A percentile compares a stretch with the other conserved stretches of the same genome.
Evolutionary conservation across 306 rosid species (phyloP).

Genomic region (Sesbania bispinosa): DNA sequence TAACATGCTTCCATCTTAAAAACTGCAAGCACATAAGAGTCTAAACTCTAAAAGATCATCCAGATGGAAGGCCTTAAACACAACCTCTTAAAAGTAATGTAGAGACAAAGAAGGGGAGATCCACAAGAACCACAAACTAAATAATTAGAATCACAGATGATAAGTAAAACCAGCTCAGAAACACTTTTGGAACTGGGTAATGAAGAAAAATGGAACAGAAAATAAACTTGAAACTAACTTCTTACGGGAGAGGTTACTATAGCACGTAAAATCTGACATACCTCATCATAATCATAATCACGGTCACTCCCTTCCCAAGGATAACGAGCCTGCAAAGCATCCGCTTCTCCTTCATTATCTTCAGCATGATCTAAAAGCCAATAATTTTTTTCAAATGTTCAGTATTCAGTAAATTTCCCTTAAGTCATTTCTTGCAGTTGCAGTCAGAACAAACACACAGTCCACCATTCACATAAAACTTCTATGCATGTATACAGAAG

Average conservation of each 20-base stretch:
- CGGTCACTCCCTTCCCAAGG: slow-evolving; percentile 98
- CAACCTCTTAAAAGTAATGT: background rate
- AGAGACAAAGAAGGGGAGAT: background rate
- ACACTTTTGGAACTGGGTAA: background rate
- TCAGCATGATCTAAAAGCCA: slow-evolving; percentile 48
- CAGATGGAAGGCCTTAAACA: background rate
- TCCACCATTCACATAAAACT: background rate
- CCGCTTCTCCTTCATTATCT: slow-evolving; percentile 61
- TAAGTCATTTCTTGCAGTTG: background rate
- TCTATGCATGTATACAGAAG: background rate
- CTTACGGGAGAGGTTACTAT: background rate
- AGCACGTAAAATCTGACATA: slow-evolving; percentile 15
- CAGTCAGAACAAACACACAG: background rate
- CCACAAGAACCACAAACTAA: background rate
- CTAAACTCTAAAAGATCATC: background rate
- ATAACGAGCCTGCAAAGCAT: slow-evolving; percentile 40
- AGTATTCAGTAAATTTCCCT: background rate
- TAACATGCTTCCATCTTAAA: background rate
- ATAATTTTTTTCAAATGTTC: background rate
- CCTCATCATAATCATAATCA: slow-evolving; percentile 91
- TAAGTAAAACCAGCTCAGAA: background rate
- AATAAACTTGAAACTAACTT: background rate
- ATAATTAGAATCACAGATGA: background rate
- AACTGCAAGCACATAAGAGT: background rate
- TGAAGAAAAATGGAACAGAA: background rate